phyloP scores from a whole-genome alignment of 805 yeast species.

The Ogataea chonburiensis region DNA sequence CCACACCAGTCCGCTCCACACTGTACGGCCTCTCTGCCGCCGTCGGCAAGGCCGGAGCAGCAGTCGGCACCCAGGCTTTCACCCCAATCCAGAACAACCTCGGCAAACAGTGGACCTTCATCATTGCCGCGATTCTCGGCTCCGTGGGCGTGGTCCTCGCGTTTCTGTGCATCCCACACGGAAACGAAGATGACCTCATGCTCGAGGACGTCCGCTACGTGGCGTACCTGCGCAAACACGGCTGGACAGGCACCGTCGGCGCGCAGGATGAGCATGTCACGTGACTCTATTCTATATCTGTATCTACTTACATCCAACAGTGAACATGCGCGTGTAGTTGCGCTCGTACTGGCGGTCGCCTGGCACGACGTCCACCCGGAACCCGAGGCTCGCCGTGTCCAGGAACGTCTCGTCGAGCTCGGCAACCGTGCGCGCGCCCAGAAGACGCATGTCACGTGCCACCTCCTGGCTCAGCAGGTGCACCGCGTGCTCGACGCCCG shows the following conservation, averaged over 20 bases:
- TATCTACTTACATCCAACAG: constrained; percentile 1
- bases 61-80: constrained; percentile 71
- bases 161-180: constrained; percentile 63
- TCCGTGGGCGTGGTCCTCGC: constrained; percentile 60
- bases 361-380: constrained; percentile 65
- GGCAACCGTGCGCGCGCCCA: constrained; percentile 48
- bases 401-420: constrained; percentile 41
- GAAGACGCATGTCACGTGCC: constrained; percentile 56
- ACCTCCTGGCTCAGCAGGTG: constrained; percentile 58
- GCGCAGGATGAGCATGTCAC: constrained; percentile 58
- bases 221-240: constrained; percentile 44
- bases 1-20: constrained; percentile 77
- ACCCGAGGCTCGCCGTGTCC: constrained; percentile 61
- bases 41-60: constrained; percentile 83
- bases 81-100: constrained; percentile 62
- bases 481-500: constrained; percentile 65
- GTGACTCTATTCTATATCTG: too few relatives aligned
- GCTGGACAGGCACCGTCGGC: constrained; percentile 51
- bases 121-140: constrained; percentile 75
- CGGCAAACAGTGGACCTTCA: constrained; percentile 74
- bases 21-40: constrained; percentile 77
- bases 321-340: constrained; percentile 36
- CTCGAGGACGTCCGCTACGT: constrained; percentile 47
- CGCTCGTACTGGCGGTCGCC: constrained; percentile 54
- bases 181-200: constrained; percentile 62